Evolutionary conservation across 345 rosid species (phyloP).

Genomic region (Orychophragmus violaceus): DNA sequence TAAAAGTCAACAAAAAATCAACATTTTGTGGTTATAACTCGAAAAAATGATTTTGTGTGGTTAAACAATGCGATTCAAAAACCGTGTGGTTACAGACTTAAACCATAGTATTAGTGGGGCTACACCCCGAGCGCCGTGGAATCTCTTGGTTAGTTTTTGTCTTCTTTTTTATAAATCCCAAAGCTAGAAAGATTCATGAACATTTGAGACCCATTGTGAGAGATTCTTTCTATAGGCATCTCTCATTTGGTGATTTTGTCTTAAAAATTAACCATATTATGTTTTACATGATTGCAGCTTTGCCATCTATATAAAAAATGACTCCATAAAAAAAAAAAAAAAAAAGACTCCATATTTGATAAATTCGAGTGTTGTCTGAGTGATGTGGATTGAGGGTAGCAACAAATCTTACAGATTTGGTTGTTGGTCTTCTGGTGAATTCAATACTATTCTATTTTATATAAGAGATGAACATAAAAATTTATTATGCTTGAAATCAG

Average conservation of each 20-base stretch:
- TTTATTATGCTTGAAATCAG: constrained; percentile 32
- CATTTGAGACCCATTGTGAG: constrained; percentile 82
- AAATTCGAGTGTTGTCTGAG: constrained; percentile 97
- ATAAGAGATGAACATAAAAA: background rate
- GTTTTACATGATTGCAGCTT: constrained; percentile 41
- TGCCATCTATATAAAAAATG: constrained; percentile 98
- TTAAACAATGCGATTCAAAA: no score
- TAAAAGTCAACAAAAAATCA: no score
- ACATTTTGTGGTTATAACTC: no score
- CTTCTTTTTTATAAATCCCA: background rate
- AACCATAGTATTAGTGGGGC: no score
- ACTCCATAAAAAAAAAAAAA: no score
- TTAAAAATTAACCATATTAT: constrained; percentile 7
- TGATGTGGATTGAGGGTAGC: constrained; percentile 91
- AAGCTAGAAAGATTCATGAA: constrained; percentile 62
- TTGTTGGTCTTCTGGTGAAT: constrained; percentile 19
- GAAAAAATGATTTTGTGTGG: no score
- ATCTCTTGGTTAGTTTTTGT: constrained; percentile 65
- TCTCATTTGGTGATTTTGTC: background rate
- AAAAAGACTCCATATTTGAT: constrained; percentile 97
- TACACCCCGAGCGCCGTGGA: no score
- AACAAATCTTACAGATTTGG: constrained; percentile 95
- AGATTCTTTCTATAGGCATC: constrained; percentile 4
- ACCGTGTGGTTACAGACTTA: no score
- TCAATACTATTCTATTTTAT: background rate